A percentile compares a stretch with the other conserved stretches of the same genome.
Conservation (phyloP, 176 grass and related monocot genomes). For the Avena eriantha region DNA sequence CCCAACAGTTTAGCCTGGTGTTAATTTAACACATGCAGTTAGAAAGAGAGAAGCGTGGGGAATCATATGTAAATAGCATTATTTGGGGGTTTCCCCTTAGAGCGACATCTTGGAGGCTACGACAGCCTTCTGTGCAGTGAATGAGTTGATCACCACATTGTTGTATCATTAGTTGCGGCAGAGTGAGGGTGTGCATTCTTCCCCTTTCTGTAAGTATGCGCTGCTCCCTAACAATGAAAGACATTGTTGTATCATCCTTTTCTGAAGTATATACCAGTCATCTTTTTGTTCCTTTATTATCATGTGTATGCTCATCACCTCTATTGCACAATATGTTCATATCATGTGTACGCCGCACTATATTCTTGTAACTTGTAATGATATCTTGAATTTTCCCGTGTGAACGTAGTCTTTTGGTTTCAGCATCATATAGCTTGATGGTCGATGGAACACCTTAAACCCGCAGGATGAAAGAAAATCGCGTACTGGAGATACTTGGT, state of each 20-base stretch:
- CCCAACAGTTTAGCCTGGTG: slow-evolving; percentile 40
- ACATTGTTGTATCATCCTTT: too few relatives aligned
- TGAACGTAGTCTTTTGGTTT: too few relatives aligned
- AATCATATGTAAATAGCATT: slow-evolving; percentile 64
- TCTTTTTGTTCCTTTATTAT: too few relatives aligned
- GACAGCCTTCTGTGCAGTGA: slow-evolving; percentile 47
- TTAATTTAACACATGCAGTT: slow-evolving; percentile 55
- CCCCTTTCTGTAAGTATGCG: slow-evolving; percentile 52
- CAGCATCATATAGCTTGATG: too few relatives aligned
- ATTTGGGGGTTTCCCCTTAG: slow-evolving; percentile 27
- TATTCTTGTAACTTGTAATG: too few relatives aligned
- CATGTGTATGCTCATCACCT: too few relatives aligned
- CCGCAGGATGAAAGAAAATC: too few relatives aligned
- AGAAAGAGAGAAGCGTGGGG: slow-evolving; percentile 10
- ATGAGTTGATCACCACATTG: slow-evolving; percentile 48
- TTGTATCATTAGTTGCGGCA: slow-evolving; percentile 57
- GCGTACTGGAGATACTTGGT: too few relatives aligned
- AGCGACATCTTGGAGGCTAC: slow-evolving; percentile 41
- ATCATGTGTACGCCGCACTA: too few relatives aligned
- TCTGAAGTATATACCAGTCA: slow-evolving; percentile 17
- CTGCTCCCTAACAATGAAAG: slow-evolving; percentile 32
- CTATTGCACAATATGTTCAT: too few relatives aligned
- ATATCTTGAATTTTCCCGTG: too few relatives aligned
- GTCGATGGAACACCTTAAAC: too few relatives aligned
- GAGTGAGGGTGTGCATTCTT: slow-evolving; percentile 43